These are phyloP conservation scores for Lophiostoma macrostomum DNA, from an alignment of 495 filamentous ascomycete genomes.

Conservation along the genomic window DNA sequence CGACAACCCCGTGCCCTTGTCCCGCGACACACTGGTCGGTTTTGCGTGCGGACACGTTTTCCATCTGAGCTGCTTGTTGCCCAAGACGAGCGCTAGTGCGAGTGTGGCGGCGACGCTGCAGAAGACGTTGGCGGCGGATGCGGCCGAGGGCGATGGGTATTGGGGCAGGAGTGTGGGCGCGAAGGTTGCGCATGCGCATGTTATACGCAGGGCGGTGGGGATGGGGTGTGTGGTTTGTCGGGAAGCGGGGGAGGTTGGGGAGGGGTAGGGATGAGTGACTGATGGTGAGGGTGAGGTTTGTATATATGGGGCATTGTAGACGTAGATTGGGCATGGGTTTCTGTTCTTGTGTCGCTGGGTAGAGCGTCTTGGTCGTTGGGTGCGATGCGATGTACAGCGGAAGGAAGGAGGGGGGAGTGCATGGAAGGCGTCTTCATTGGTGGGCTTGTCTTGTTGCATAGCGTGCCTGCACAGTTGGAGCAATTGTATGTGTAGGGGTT, in stretches of 20 bases:
- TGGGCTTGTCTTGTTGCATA: too few relatives aligned
- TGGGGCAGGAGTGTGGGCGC: constrained; percentile 62
- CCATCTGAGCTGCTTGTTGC: constrained; percentile 77
- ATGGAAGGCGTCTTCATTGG: too few relatives aligned
- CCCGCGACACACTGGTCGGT: constrained; percentile 70
- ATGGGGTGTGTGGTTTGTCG: constrained; percentile 31
- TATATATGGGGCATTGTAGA: too few relatives aligned
- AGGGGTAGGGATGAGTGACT: neutral
- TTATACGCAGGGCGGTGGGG: constrained; percentile 48
- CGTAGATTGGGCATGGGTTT: too few relatives aligned
- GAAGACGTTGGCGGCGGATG: constrained; percentile 42
- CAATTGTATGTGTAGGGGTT: too few relatives aligned
- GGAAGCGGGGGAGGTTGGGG: constrained; percentile 9
- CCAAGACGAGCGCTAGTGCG: constrained; percentile 29
- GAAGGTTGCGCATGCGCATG: constrained; percentile 84
- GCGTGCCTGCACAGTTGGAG: too few relatives aligned
- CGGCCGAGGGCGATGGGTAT: constrained; percentile 45
- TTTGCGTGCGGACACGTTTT: constrained; percentile 93
- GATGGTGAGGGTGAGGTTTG: too few relatives aligned
- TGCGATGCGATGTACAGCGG: too few relatives aligned
- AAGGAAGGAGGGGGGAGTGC: too few relatives aligned
- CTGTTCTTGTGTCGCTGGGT: too few relatives aligned
- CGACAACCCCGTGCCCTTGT: constrained; percentile 15
- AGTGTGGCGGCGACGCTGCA: constrained; percentile 43
- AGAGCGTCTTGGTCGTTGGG: too few relatives aligned